Evolutionary conservation across 495 filamentous ascomycete species (phyloP).

Genomic region (Neurospora sp.): DNA sequence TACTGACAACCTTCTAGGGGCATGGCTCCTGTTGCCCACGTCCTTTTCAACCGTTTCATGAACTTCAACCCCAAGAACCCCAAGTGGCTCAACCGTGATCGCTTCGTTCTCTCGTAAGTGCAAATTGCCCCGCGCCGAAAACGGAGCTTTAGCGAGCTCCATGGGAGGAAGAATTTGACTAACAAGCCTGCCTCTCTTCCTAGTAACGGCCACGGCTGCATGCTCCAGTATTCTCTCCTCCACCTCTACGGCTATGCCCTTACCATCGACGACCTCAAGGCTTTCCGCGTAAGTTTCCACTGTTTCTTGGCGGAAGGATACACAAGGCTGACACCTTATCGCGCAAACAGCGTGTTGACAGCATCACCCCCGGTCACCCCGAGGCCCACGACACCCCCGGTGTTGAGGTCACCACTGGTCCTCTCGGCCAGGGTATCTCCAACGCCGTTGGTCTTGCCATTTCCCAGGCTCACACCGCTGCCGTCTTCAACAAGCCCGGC

Average conservation of each 20-base stretch:
- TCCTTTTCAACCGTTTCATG: conserved; percentile 99
- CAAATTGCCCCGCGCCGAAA: not conserved
- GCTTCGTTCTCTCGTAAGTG: conserved; percentile 97
- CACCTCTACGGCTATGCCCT: conserved; percentile 90
- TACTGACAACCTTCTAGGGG: conserved; percentile 43
- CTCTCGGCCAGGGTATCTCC: conserved; percentile 88
- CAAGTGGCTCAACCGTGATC: conserved; percentile 90
- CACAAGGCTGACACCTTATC: conserved; percentile 9
- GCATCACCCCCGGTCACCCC: conserved; percentile 93
- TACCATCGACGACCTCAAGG: conserved; percentile 82
- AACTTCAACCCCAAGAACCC: conserved; percentile 99
- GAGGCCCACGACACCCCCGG: conserved; percentile 94
- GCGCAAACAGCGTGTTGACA: conserved; percentile 57
- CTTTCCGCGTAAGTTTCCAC: conserved; percentile 68
- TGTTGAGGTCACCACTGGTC: conserved; percentile 95
- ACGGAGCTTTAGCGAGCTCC: not conserved
- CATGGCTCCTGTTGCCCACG: conserved; percentile 94
- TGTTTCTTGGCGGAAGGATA: not conserved
- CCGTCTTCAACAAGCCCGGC: conserved; percentile 92
- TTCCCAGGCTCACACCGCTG: conserved; percentile 82
- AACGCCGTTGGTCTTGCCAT: conserved; percentile 97
- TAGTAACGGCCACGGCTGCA: conserved; percentile 97
- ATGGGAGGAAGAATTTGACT: not conserved
- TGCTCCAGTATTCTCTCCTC: conserved; percentile 97
- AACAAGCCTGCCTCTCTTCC: not conserved